Base-by-base conservation (phyloP, 2,329 filamentous ascomycete species). In the Aspergillus intermedius region DNA sequence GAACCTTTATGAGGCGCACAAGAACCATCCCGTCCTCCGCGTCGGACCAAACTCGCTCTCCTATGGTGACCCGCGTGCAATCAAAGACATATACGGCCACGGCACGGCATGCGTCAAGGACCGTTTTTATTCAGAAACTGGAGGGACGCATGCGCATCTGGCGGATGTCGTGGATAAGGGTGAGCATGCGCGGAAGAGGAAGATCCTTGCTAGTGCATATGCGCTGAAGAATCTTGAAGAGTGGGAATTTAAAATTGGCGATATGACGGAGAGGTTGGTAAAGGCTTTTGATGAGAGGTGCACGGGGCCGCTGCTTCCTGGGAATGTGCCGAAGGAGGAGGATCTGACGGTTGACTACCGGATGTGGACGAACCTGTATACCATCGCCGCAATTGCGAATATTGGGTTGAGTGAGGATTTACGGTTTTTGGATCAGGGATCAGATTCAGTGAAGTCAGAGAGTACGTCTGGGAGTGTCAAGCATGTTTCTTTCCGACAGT, bases 301-400 rank as follows among this genome's bases (percentile, higher is more conserved):
- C 45, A 64, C 62, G 6, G 47, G 39, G 12, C 55, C 56, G 3
- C 47, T 61, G 25, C 45, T 45, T 6, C 23, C 35, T 1, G 41
- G 39, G 5, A 17, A 42, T 7, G 12, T 46, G 1, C 49, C 53
- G 13, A 30, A 42, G 10, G 28, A 44, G 5, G 46, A 63, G 17
- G 63, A 68, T 15, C 47, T 63, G 1, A 65, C 56, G 0, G 46
- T 72, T 6, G 66, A 72, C 46, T 68, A 62, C 35, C 61, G 67
- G 1, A 55, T 54, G 5, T 72, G 69, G 68, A 60, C 60, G 1
- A 67, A 69, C 23, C 60, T 66, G 34, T 73, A 67, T 47, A 64
- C 69, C 12, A 54, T 67, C 6, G 64, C 65, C 5, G 68, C 69
- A 3, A 72, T 72, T 35, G 63, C 65, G 0, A 63, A 71, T 44